Evolutionary conservation across 179 eudicot species (phyloP), one percentile per base, ranked within the genome.

Genomic region (Nepenthes alata): DNA sequence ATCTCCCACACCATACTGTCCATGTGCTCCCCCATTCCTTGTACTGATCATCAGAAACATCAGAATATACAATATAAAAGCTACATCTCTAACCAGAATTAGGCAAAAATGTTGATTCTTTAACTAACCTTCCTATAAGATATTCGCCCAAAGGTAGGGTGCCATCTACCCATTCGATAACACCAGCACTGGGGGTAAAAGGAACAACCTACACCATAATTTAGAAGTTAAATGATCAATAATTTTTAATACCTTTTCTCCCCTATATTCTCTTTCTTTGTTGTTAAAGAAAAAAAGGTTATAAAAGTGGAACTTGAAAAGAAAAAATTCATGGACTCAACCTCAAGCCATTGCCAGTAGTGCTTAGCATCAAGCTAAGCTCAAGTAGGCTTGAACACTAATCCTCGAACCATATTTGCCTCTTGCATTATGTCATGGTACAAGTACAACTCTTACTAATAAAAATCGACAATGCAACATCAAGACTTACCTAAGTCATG

Each of bases 181-280:
- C 95, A 70, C 97, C 98, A 78, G 98, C 98, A 85, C 98, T 89
- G 2, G 98, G 98, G 69, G 98, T 93, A 74, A 93, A 93, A 67
- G 98, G 97, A 65, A 93, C 86, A 67, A 93, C 98, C 98, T 93
- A 75, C 74, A 66, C 35, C 68, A 62, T 11, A 50, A 50, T 11
- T 11, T 11, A 50, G 50, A 11, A 11, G 8, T 11, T 50, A 50
- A 50, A 11, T 8, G n/a, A 11, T 10, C 53, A 50, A 11, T 11
- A 11, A 50, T 11, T 3, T 11, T 50, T 11, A 4, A 1, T 25
- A 25, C 25, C 25, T 25, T 25, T 25, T 25, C 25, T 0, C 25
- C 25, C 25, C 45, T 41, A 41, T 4, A 41, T 41, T 41, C 45
- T 7, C 45, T 4, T 41, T 41, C 45, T 41, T 25, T 25, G 25